Evolutionary conservation across 1,139 yeast genomes (phyloP).

Genomic region (Pichia sp.): DNA sequence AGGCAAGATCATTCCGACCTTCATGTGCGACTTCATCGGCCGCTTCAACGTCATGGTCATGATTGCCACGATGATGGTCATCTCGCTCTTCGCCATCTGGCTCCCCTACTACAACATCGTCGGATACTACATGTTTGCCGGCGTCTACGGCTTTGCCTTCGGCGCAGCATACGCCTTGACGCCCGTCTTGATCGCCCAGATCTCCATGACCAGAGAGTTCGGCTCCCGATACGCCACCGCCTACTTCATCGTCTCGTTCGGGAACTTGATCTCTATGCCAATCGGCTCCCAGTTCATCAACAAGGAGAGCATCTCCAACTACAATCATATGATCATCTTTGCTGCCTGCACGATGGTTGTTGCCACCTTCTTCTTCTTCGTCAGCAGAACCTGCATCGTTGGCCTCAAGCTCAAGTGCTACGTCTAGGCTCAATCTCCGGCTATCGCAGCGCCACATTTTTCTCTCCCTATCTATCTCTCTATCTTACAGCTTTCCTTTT

Average conservation of each 20-base stretch:
- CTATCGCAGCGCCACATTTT: too few relatives aligned
- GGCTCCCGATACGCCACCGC: slow-evolving; percentile 69
- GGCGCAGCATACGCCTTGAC: slow-evolving; percentile 27
- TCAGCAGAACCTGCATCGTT: slow-evolving; percentile 36
- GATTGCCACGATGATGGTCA: slow-evolving; percentile 29
- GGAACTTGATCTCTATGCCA: slow-evolving; percentile 50
- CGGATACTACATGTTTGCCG: slow-evolving; percentile 37
- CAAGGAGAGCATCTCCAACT: slow-evolving; percentile 26
- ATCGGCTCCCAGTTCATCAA: slow-evolving; percentile 50
- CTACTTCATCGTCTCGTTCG: slow-evolving; percentile 59
- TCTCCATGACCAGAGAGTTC: slow-evolving; percentile 58
- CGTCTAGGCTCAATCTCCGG: slow-evolving; percentile 10
- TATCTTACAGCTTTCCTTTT: too few relatives aligned
- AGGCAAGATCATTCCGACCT: slow-evolving; percentile 48
- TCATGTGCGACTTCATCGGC: slow-evolving; percentile 46
- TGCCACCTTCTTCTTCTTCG: slow-evolving; percentile 29
- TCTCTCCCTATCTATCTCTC: too few relatives aligned
- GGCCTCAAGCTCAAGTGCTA: slow-evolving; percentile 27
- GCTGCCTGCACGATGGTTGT: slow-evolving; percentile 32
- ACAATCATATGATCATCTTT: slow-evolving; percentile 35
- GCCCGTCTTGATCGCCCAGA: slow-evolving; percentile 50
- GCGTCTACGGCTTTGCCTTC: slow-evolving; percentile 37
- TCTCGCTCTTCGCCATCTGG: slow-evolving; percentile 42
- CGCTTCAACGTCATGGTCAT: slow-evolving; percentile 50
- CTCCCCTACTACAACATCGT: slow-evolving; percentile 36